phyloP scores from a whole-genome alignment of 768 basidiomycete species.

The Exsudoporus frostii region DNA sequence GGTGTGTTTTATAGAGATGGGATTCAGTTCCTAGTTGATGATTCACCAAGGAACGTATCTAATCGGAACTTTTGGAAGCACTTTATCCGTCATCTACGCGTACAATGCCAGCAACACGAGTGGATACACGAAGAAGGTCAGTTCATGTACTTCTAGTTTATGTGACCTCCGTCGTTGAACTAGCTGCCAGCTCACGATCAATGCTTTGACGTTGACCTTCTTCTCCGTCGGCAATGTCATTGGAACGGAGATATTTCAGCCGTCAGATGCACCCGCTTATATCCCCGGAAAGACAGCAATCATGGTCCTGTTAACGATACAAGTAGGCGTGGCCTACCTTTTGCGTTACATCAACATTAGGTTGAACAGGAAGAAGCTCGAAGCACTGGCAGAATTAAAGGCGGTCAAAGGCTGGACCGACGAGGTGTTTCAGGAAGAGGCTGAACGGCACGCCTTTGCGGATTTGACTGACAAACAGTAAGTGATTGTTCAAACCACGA shows the following conservation, averaged over 20 bases:
- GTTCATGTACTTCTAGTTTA: background rate
- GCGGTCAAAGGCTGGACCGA: slow-evolving; percentile 21
- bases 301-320: slow-evolving; percentile 25
- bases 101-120: slow-evolving; percentile 29
- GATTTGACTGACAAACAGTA: slow-evolving; percentile 29
- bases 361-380: slow-evolving; percentile 20
- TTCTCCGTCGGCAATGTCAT: slow-evolving; percentile 22
- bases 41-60: slow-evolving; percentile 15
- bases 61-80: slow-evolving; percentile 25
- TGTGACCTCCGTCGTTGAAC: background rate
- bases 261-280: slow-evolving; percentile 25
- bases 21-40: background rate
- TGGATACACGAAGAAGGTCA: slow-evolving; percentile 29
- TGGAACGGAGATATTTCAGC: slow-evolving; percentile 26
- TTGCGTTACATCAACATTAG: slow-evolving; percentile 20
- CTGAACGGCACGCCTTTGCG: slow-evolving; percentile 26
- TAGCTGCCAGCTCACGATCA: slow-evolving; percentile 16
- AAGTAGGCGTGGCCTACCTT: slow-evolving; percentile 21
- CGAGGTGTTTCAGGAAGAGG: slow-evolving; percentile 21
- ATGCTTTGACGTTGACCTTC: slow-evolving; percentile 16
- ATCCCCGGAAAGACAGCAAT: slow-evolving; percentile 35
- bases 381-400: slow-evolving; percentile 14
- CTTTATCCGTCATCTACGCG: slow-evolving; percentile 24
- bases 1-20: slow-evolving; percentile 1
- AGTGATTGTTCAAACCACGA: slow-evolving; percentile 1